These are phyloP conservation scores for Megacollybia platyphylla DNA, from an alignment of 1,284 basidiomycete species.

Conservation along the genomic window DNA sequence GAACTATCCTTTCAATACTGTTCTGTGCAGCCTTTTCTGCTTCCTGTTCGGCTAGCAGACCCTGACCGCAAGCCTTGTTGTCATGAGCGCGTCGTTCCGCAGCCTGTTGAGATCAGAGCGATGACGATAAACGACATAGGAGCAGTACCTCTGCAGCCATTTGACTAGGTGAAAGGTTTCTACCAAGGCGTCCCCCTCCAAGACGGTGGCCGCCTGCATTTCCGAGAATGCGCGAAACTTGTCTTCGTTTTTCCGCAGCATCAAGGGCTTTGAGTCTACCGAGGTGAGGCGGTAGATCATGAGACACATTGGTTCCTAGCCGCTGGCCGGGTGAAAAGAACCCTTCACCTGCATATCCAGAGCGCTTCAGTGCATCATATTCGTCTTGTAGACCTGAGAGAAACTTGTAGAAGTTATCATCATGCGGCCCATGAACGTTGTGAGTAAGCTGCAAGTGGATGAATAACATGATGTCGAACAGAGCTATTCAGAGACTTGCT, in stretches of 20 bases:
- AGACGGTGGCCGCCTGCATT: slow-evolving; percentile 42
- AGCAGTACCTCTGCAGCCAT: slow-evolving; percentile 60
- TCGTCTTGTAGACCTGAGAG: slow-evolving; percentile 71
- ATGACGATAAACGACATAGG: not conserved
- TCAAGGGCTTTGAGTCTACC: slow-evolving; percentile 57
- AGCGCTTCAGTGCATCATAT: slow-evolving; percentile 60
- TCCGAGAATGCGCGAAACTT: slow-evolving; percentile 32
- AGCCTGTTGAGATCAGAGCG: slow-evolving; percentile 34
- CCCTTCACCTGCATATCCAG: slow-evolving; percentile 74
- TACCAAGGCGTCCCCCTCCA: slow-evolving; percentile 14
- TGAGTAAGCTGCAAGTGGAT: slow-evolving; percentile 56
- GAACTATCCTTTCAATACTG: slow-evolving; percentile 47
- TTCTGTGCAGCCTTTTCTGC: slow-evolving; percentile 55
- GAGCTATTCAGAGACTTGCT: slow-evolving; percentile 20
- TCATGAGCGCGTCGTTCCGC: slow-evolving; percentile 67
- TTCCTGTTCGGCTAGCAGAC: slow-evolving; percentile 46
- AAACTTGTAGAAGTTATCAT: slow-evolving; percentile 73
- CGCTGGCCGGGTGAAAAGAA: slow-evolving; percentile 64
- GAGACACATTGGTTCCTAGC: slow-evolving; percentile 48
- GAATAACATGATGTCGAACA: not conserved
- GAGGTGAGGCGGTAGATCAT: slow-evolving; percentile 50
- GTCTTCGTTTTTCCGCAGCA: slow-evolving; percentile 62
- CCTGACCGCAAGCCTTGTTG: slow-evolving; percentile 61
- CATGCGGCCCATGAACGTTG: slow-evolving; percentile 79
- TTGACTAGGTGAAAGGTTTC: slow-evolving; percentile 48